These are phyloP conservation scores for Luffa acutangula DNA, from an alignment of 306 rosid species.

Conservation along the genomic window DNA sequence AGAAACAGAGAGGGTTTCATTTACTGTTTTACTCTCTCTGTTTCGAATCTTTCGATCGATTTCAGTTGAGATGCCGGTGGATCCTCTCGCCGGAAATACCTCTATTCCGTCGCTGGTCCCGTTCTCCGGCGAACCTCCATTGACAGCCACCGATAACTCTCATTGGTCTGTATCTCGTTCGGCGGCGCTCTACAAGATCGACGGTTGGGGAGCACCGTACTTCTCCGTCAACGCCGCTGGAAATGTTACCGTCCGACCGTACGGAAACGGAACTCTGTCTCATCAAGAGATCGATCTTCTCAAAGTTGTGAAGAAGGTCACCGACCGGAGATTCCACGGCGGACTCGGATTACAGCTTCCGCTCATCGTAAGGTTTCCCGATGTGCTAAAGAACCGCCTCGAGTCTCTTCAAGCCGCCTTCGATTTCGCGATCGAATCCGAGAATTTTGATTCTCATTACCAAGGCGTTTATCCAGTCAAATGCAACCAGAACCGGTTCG, in stretches of 20 bases:
- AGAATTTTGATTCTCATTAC: constrained; percentile 48
- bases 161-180: constrained; percentile 55
- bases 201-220: constrained; percentile 65
- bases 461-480: constrained; percentile 88
- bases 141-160: constrained; percentile 8
- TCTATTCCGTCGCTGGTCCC: constrained; percentile 47
- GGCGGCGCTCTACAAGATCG: constrained; percentile 45
- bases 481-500: constrained; percentile 76
- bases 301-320: constrained; percentile 58
- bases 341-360: constrained; percentile 74
- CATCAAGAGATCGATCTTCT: constrained; percentile 81
- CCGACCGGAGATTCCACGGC: constrained; percentile 45
- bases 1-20: neutral
- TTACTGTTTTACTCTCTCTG: neutral
- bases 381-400: constrained; percentile 53
- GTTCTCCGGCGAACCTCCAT: constrained; percentile 29
- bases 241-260: constrained; percentile 46
- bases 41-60: neutral
- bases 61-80: constrained; percentile 56
- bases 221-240: constrained; percentile 59
- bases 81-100: constrained; percentile 52
- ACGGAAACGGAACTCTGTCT: constrained; percentile 39
- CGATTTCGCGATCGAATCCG: constrained; percentile 41
- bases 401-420: constrained; percentile 65
- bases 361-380: constrained; percentile 58